Conservation (phyloP, 2,329 filamentous ascomycete genomes). For the Gliomastix tumulicola region DNA sequence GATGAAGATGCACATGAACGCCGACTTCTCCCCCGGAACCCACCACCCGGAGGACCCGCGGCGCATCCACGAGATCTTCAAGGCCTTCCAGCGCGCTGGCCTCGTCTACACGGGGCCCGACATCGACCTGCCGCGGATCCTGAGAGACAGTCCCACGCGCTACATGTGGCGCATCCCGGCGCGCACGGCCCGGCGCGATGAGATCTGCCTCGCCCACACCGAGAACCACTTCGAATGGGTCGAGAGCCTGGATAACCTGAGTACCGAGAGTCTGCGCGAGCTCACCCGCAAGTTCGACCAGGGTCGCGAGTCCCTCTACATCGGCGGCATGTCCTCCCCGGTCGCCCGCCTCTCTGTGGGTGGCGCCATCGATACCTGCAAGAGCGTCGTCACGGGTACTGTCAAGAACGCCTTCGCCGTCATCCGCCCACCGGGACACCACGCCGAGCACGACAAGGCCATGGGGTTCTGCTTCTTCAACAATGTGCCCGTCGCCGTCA, state of each 20-base stretch:
- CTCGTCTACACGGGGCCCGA: constrained; percentile 62
- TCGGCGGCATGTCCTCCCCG: constrained; percentile 73
- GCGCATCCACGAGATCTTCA: constrained; percentile 88
- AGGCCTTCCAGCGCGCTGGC: constrained; percentile 74
- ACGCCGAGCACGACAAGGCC: constrained; percentile 77
- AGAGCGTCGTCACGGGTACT: constrained; percentile 73
- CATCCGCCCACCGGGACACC: constrained; percentile 90
- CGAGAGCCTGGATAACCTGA: constrained; percentile 42
- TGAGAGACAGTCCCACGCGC: constrained; percentile 46
- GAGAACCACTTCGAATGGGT: constrained; percentile 77
- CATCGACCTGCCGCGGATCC: constrained; percentile 41
- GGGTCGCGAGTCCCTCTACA: constrained; percentile 71
- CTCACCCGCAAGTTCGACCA: constrained; percentile 56
- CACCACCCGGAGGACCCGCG: constrained; percentile 93
- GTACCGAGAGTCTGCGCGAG: constrained; percentile 58
- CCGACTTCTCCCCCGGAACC: constrained; percentile 63
- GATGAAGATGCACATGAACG: constrained; percentile 93
- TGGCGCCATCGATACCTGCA: constrained; percentile 91
- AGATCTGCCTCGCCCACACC: constrained; percentile 76
- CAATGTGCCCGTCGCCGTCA: constrained; percentile 91
- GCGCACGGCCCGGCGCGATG: constrained; percentile 68
- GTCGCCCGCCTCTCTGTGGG: constrained; percentile 81
- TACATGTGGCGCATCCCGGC: constrained; percentile 74
- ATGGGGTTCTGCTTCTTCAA: constrained; percentile 99
- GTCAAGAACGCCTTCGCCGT: constrained; percentile 96